phyloP scores from a whole-genome alignment of 495 filamentous ascomycete species.

The Parathielavia hyrcaniae region DNA sequence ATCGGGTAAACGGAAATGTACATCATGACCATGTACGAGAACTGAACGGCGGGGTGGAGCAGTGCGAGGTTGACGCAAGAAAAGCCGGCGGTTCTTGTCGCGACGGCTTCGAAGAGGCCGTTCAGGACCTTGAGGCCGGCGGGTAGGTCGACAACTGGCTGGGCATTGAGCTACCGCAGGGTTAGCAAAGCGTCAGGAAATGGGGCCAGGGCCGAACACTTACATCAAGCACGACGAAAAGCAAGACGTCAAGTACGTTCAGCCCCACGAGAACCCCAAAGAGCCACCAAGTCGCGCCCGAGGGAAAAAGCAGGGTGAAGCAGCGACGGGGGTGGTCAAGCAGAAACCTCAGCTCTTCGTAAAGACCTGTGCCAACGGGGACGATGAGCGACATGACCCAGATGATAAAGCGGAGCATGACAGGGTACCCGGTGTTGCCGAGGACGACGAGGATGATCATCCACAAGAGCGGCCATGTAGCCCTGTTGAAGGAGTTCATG shows the following conservation, averaged over 20 bases:
- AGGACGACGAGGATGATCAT: constrained; percentile 79
- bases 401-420: constrained; percentile 85
- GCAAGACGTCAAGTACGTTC: constrained; percentile 76
- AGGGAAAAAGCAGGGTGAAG: constrained; percentile 88
- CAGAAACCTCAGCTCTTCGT: constrained; percentile 84
- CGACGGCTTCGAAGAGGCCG: constrained; percentile 80
- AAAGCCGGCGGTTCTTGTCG: constrained; percentile 85
- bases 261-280: constrained; percentile 77
- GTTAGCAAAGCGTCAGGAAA: not conserved
- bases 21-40: constrained; percentile 98
- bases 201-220: constrained; percentile 30
- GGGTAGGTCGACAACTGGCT: constrained; percentile 54
- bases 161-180: constrained; percentile 54
- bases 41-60: constrained; percentile 86
- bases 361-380: constrained; percentile 57
- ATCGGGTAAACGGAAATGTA: constrained; percentile 97
- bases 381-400: constrained; percentile 61
- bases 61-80: constrained; percentile 65
- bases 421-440: constrained; percentile 90
- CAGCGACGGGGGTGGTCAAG: constrained; percentile 91
- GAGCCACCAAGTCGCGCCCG: constrained; percentile 90
- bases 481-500: constrained; percentile 77
- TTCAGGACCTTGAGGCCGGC: constrained; percentile 68
- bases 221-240: constrained; percentile 86
- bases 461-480: constrained; percentile 66